These are phyloP conservation scores for Psidium friedrichsthalianum DNA, from an alignment of 345 rosid species.

Conservation along the genomic window DNA sequence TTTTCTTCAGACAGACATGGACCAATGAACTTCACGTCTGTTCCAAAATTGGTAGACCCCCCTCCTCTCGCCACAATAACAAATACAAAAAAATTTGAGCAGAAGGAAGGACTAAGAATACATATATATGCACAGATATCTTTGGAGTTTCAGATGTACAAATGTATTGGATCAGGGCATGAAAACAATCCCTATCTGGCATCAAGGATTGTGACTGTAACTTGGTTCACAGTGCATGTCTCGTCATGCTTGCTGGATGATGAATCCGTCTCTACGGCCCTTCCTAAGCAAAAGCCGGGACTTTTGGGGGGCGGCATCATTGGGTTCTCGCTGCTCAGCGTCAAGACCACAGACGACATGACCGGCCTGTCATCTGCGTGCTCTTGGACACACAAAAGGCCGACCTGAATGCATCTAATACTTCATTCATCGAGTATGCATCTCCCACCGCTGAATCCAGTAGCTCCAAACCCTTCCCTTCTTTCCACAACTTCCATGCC, in stretches of 20 bases:
- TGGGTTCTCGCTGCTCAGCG: conserved; percentile 58
- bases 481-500: conserved; percentile 67
- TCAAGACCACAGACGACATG: conserved; percentile 51
- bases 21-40: not conserved
- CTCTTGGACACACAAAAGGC: conserved; percentile 75
- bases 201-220: conserved; percentile 58
- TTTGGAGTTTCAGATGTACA: conserved; percentile 2
- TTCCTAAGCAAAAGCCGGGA: conserved; percentile 59
- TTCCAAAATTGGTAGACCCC: not conserved
- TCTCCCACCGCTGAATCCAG: conserved; percentile 25
- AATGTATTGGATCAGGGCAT: not conserved
- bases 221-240: conserved; percentile 61
- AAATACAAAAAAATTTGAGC: not conserved
- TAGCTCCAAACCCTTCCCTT: conserved; percentile 37
- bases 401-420: conserved; percentile 70
- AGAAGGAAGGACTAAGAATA: not conserved
- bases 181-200: conserved; percentile 26
- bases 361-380: conserved; percentile 59
- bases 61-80: not conserved
- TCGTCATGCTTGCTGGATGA: conserved; percentile 43
- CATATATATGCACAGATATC: not conserved
- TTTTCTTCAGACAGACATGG: not conserved
- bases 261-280: conserved; percentile 42
- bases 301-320: conserved; percentile 48
- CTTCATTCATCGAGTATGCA: conserved; percentile 30